These are phyloP conservation scores for Staphylotrichum longicolle DNA, from an alignment of 495 filamentous ascomycete species.

Conservation along the genomic window DNA sequence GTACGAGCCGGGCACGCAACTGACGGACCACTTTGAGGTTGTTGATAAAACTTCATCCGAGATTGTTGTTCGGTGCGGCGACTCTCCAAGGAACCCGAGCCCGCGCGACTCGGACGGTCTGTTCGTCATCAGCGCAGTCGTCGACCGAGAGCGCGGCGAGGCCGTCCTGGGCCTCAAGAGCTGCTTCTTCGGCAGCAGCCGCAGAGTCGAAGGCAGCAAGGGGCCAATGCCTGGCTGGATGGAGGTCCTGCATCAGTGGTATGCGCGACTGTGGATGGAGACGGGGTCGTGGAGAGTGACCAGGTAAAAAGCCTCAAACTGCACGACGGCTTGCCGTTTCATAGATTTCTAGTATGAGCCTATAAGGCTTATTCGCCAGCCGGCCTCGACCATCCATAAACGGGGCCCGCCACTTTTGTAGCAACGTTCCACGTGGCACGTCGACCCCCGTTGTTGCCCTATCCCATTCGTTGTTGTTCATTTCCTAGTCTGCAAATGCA, in stretches of 20 bases:
- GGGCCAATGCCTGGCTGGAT: conserved; percentile 56
- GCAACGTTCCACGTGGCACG: too few relatives aligned
- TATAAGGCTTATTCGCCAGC: too few relatives aligned
- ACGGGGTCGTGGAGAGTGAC: conserved; percentile 43
- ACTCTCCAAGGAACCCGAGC: conserved; percentile 56
- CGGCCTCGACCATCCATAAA: too few relatives aligned
- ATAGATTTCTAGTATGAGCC: too few relatives aligned
- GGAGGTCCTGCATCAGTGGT: conserved; percentile 60
- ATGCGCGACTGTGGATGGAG: conserved; percentile 62
- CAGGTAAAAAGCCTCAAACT: too few relatives aligned
- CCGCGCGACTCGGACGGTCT: conserved; percentile 64
- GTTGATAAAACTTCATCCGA: conserved; percentile 60
- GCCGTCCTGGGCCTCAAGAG: conserved; percentile 69
- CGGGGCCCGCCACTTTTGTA: too few relatives aligned
- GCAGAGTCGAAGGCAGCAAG: conserved; percentile 42
- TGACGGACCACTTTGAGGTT: conserved; percentile 78
- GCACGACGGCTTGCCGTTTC: too few relatives aligned
- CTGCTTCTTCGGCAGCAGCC: conserved; percentile 53
- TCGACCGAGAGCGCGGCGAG: conserved; percentile 57
- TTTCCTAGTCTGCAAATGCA: too few relatives aligned
- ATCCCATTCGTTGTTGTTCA: too few relatives aligned
- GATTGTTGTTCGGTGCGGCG: conserved; percentile 66
- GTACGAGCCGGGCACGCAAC: conserved; percentile 62
- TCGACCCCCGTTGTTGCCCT: too few relatives aligned
- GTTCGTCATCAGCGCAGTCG: conserved; percentile 63